Evolutionary conservation across 768 basidiomycete species (phyloP), one percentile per base, ranked within the genome.

Genomic region (Suillus decipiens): DNA sequence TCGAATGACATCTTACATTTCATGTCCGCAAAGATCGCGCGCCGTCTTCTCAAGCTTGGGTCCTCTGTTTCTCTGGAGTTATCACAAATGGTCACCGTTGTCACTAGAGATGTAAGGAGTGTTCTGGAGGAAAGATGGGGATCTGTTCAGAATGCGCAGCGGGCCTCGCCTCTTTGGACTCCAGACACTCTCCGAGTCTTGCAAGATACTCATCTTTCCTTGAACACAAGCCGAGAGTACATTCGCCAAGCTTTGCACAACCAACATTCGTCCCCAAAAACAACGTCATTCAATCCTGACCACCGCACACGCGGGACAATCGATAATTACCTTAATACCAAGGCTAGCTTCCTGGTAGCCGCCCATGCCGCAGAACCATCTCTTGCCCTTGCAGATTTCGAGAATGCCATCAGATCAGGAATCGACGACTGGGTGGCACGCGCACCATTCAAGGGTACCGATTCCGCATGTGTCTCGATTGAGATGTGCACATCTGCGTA

Each of bases 31-130:
- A 84, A 82, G 68, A 65, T 81, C n/a, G 71, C 72, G 8, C 67
- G 75, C 31, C 75, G 81, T 8, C 58, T 80, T 53, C 64, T 65
- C 45, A 83, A 83, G 64, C 73, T 83, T 1, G 67, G 69, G 1
- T 56, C 63, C 12, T 64, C 61, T 0, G 61, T 59, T 0, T 66
- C 71, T 0, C 56, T 57, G n/a, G 66, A 69, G 68, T 65, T 75
- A 1, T 66, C 68, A 1, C n/a, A 12, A 1, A 37, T 7, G 0
- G 69, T 51, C n/a, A 33, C 60, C 2, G n/a, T 59, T 50, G 59
- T 64, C 55, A 72, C 58, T 50, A 67, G 37, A 9, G 61, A 9
- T 12, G 66, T 76, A 11, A 64, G 66, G n/a, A 54, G 31, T 0
- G 45, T 41, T 0, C 65, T 83, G 12, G 70, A 77, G 66, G 45